These are phyloP conservation scores for Mrakia gelida DNA, from an alignment of 768 basidiomycete genomes.

Conservation along the genomic window DNA sequence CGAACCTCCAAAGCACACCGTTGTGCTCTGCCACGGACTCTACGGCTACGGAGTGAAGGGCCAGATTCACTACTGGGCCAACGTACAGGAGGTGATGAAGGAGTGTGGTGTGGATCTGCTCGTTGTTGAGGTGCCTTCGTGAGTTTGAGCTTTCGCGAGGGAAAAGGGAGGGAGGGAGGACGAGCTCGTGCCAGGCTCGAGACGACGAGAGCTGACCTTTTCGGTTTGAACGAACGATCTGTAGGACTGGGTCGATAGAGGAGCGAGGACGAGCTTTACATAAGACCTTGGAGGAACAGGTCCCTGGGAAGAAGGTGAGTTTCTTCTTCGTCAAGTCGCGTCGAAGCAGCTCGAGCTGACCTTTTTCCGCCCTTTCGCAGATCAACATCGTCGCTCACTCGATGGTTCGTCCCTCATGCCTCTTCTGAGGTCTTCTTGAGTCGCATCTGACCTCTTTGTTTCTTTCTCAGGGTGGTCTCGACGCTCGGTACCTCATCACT, in stretches of 20 bases:
- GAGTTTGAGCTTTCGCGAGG: conserved; percentile 39
- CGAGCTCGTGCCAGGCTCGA: not conserved
- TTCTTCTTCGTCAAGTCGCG: not conserved
- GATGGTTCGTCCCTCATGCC: conserved; percentile 53
- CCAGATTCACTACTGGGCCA: conserved; percentile 90
- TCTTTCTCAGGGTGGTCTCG: conserved; percentile 72
- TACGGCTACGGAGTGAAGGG: conserved; percentile 92
- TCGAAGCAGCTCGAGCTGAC: not conserved
- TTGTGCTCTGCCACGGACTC: conserved; percentile 93
- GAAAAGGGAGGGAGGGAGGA: not conserved
- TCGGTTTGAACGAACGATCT: not conserved
- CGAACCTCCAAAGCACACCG: conserved; percentile 70
- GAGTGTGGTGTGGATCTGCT: conserved; percentile 88
- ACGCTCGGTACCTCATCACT: conserved; percentile 86
- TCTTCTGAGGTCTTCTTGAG: not conserved
- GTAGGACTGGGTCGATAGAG: conserved; percentile 81
- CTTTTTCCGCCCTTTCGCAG: not conserved
- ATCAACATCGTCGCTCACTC: conserved; percentile 94
- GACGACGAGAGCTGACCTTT: not conserved
- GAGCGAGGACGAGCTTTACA: conserved; percentile 75
- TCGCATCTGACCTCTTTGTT: not conserved
- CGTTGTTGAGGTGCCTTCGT: conserved; percentile 91
- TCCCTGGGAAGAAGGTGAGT: conserved; percentile 59
- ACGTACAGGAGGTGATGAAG: conserved; percentile 72
- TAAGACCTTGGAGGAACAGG: conserved; percentile 60